These are phyloP conservation scores for Gynochthodes officinalis DNA, from an alignment of 257 asterid species.

Conservation along the genomic window DNA sequence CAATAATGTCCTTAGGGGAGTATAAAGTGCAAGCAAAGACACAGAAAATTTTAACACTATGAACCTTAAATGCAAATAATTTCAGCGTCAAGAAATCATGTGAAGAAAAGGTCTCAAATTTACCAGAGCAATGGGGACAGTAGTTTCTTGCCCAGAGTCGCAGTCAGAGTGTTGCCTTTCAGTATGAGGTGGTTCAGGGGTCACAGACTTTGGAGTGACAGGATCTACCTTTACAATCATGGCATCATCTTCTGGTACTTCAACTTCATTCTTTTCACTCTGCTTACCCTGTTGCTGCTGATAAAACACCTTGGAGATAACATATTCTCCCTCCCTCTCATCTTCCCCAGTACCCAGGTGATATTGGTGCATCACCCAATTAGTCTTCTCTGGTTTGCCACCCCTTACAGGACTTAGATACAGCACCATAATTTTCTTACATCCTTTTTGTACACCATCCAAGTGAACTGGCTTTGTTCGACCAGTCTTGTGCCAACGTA, in stretches of 20 bases:
- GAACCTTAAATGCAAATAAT: background rate
- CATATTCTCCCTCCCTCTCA: constrained; percentile 80
- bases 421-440: constrained; percentile 95
- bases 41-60: background rate
- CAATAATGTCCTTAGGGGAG: background rate
- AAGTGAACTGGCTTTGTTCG: constrained; percentile 79
- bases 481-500: constrained; percentile 98
- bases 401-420: constrained; percentile 67
- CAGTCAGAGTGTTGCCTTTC: constrained; percentile 35
- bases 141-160: constrained; percentile 31
- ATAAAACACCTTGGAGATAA: constrained; percentile 81
- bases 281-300: constrained; percentile 74
- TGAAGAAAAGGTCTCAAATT: background rate
- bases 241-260: constrained; percentile 34
- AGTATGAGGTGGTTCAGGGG: constrained; percentile 65
- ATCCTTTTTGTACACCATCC: constrained; percentile 85
- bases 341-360: constrained; percentile 89
- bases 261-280: constrained; percentile 49
- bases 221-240: constrained; percentile 59
- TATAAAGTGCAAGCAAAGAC: background rate
- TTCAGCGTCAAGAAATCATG: background rate
- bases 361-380: constrained; percentile 99
- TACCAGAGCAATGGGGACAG: constrained; percentile 23
- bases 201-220: constrained; percentile 66
- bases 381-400: constrained; percentile 87